Conservation (phyloP, 1,139 yeast species). For the Sugiyamaella pinicola region DNA sequence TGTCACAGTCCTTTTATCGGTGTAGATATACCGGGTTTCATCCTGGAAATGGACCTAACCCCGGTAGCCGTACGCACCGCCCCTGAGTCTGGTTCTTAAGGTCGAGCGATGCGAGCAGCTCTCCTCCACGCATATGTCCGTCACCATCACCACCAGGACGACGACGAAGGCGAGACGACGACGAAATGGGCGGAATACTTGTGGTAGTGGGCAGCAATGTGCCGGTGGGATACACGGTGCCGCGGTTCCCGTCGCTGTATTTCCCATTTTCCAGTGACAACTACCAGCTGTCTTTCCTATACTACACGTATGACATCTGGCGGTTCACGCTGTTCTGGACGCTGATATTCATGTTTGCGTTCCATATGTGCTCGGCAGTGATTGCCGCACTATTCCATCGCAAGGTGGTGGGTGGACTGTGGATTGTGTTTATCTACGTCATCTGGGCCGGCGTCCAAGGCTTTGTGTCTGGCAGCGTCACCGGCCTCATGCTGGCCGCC, state of each 20-base stretch:
- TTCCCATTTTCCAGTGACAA: slow-evolving; percentile 59
- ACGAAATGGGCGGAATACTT: slow-evolving; percentile 26
- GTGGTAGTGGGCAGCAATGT: slow-evolving; percentile 41
- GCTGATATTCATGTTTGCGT: slow-evolving; percentile 59
- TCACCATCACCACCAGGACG: no score
- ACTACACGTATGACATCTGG: slow-evolving; percentile 79
- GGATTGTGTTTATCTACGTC: slow-evolving; percentile 46
- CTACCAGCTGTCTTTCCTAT: slow-evolving; percentile 61
- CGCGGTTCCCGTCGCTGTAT: slow-evolving; percentile 76
- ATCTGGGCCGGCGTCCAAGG: slow-evolving; percentile 64
- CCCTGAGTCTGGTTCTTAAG: no score
- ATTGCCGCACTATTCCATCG: slow-evolving; percentile 60
- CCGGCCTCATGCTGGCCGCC: slow-evolving; percentile 68
- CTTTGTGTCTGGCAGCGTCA: slow-evolving; percentile 67
- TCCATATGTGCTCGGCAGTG: slow-evolving; percentile 66
- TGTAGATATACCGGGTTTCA: no score
- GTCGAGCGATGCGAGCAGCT: no score
- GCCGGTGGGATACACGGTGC: slow-evolving; percentile 81
- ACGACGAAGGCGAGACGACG: no score
- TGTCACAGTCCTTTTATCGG: no score
- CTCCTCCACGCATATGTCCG: no score
- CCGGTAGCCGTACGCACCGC: no score
- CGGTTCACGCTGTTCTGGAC: slow-evolving; percentile 81
- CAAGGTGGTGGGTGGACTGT: slow-evolving; percentile 45
- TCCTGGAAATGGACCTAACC: no score